Base-by-base conservation (phyloP, 331 rosid genomes). In the Cydonia oblonga region DNA sequence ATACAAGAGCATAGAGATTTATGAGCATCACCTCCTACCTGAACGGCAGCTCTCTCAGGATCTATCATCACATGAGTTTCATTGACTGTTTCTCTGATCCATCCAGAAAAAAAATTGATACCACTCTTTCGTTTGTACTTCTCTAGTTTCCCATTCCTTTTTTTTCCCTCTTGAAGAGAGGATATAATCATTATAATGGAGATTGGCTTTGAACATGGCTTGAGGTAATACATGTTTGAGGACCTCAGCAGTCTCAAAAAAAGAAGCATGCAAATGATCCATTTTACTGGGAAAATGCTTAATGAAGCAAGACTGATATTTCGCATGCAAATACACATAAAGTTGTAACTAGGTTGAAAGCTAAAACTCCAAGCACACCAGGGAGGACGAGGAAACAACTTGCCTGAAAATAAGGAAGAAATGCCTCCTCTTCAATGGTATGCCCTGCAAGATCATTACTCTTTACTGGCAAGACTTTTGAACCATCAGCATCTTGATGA, bases 371-470 rank as follows among this genome's bases (percentile, higher is more conserved):
- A 19, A 35, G 42, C 24, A 71, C 30, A n/a, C 14, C 9, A 58
- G 29, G 19, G 30, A 77, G 53, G 33, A n/a, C n/a, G n/a, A 66
- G 73, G 53, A 25, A 32, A 69, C 40, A 59, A 85, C 95, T 83
- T 81, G 81, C 98, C 98, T 93, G 98, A 78, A 93, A 93, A 84
- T 86, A 93, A 30, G 98, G 98, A 86, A 93, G 98, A 82, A 91
- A 78, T 62, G 97, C 98, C 78, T 91, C 98, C 73, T 82, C 86
- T 61, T 70, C 88, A 83, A 90, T 67, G 29, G 78, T 72, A 72
- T 71, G 83, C 73, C 77, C 67, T 51, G 80, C 66, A 72, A 56
- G 77, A 79, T 76, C 77, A 66, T 78, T 76, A 61, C 73, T 53
- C 29, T 77, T 81, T 33, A 40, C 80, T 20, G 78, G 82, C 72